phyloP scores from a whole-genome alignment of 805 yeast species.

The Nakazawaea ambrosiae region DNA sequence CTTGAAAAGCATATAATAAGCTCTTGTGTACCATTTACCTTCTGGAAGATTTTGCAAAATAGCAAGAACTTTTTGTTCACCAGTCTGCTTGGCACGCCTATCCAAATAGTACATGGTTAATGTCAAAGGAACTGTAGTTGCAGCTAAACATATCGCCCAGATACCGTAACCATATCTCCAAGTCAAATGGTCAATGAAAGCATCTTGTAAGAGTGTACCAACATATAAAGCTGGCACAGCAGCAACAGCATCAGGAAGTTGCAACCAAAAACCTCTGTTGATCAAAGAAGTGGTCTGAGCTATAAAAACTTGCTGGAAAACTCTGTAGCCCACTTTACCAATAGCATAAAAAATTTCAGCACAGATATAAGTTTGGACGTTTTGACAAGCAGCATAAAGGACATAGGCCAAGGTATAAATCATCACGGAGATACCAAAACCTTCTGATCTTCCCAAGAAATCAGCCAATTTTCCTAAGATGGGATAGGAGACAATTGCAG shows the following conservation, averaged over 20 bases:
- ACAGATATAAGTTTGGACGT: constrained; percentile 27
- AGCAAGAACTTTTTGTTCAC: constrained; percentile 8
- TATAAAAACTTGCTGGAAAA: constrained; percentile 27
- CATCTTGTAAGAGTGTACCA: constrained; percentile 22
- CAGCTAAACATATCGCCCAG: constrained; percentile 11
- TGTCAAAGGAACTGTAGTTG: constrained; percentile 17
- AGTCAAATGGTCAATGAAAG: constrained; percentile 12
- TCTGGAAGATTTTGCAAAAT: constrained; percentile 14
- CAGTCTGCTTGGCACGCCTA: constrained; percentile 12
- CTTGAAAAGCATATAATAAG: constrained; percentile 12
- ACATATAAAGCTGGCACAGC: constrained; percentile 22
- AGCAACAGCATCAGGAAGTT: constrained; percentile 25
- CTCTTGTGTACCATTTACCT: constrained; percentile 11
- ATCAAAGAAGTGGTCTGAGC: constrained; percentile 33
- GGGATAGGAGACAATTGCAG: constrained; percentile 30
- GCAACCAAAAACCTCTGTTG: constrained; percentile 29
- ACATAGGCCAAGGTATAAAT: constrained; percentile 29
- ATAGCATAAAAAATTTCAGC: constrained; percentile 30
- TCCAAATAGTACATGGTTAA: constrained; percentile 19
- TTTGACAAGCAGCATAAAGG: constrained; percentile 28
- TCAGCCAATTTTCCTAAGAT: constrained; percentile 34
- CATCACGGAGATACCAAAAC: constrained; percentile 24
- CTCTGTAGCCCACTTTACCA: constrained; percentile 30
- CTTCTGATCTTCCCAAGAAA: constrained; percentile 32
- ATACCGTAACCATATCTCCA: constrained; percentile 8